Percentiles rank a stretch among this genome's conserved stretches.
Evolutionary conservation across 2,329 filamentous ascomycete genomes (phyloP).

Genomic region (Fusarium euwallaceae): DNA sequence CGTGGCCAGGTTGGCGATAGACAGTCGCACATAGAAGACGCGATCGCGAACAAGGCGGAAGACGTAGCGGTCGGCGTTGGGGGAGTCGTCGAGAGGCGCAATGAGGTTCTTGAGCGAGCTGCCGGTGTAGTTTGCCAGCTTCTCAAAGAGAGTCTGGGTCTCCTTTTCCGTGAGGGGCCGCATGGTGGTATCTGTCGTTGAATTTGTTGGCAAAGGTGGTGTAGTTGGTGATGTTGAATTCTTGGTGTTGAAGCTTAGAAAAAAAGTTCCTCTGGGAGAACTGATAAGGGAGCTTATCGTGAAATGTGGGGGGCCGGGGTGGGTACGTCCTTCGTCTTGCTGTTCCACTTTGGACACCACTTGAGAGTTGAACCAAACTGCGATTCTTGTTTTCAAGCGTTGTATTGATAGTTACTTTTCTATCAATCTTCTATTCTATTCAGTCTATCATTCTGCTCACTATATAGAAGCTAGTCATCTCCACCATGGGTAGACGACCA

Average conservation of each 20-base stretch:
- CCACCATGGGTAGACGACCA: neutral
- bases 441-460: rapidly evolving
- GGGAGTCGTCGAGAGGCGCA: conserved; percentile 75
- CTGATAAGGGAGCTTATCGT: conserved; percentile 2
- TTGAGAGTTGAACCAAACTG: neutral
- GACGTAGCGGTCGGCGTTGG: conserved; percentile 82
- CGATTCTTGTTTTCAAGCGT: neutral
- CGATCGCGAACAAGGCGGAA: conserved; percentile 86
- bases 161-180: conserved; percentile 84
- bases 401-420: neutral
- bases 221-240: conserved; percentile 19
- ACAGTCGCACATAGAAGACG: conserved; percentile 92
- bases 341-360: neutral
- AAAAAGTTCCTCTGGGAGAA: conserved; percentile 13
- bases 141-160: conserved; percentile 86
- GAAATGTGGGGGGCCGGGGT: neutral
- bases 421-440: neutral
- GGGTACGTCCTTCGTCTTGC: neutral
- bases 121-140: conserved; percentile 94
- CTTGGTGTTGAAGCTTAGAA: conserved; percentile 3
- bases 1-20: conserved; percentile 90
- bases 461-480: neutral
- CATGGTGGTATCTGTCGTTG: conserved; percentile 65
- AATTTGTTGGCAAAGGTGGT: neutral
- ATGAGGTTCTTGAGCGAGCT: conserved; percentile 88